These are phyloP conservation scores for Gigaspora rosea DNA, from an alignment of 192 early-diverging fungal genomes.

Conservation along the genomic window DNA sequence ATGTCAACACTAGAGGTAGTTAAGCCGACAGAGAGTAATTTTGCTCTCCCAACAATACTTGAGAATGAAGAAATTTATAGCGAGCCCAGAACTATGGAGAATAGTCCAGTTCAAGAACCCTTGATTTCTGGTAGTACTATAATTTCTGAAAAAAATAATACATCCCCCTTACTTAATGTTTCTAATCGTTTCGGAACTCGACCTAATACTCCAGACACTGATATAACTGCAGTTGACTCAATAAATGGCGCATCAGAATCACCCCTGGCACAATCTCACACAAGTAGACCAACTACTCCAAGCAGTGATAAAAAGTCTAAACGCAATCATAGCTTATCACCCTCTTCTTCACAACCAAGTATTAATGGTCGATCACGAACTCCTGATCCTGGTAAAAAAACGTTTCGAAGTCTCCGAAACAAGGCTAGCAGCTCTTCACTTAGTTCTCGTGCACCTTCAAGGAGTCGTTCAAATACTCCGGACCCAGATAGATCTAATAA, in stretches of 20 bases:
- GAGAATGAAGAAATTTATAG: neutral
- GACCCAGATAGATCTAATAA: neutral
- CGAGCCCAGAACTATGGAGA: neutral
- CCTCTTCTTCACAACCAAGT: neutral
- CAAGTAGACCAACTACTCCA: constrained; percentile 12
- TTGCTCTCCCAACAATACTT: neutral
- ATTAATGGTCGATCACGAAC: neutral
- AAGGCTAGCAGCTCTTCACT: neutral
- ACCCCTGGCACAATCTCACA: neutral
- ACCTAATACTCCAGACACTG: constrained; percentile 8
- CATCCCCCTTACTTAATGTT: neutral
- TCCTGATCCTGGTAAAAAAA: neutral
- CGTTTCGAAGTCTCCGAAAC: neutral
- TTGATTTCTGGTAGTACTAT: neutral
- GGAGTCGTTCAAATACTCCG: constrained; percentile 20
- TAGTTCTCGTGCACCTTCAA: constrained; percentile 1
- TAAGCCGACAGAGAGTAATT: neutral
- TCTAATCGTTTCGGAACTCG: neutral
- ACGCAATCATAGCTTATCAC: neutral
- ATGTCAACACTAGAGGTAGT: neutral
- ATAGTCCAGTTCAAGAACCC: neutral
- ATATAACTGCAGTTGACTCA: neutral
- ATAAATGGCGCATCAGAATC: neutral
- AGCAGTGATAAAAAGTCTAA: neutral
- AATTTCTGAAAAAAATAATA: neutral